Base-by-base conservation (phyloP, 768 basidiomycete species). In the Tulasnella sp. region DNA sequence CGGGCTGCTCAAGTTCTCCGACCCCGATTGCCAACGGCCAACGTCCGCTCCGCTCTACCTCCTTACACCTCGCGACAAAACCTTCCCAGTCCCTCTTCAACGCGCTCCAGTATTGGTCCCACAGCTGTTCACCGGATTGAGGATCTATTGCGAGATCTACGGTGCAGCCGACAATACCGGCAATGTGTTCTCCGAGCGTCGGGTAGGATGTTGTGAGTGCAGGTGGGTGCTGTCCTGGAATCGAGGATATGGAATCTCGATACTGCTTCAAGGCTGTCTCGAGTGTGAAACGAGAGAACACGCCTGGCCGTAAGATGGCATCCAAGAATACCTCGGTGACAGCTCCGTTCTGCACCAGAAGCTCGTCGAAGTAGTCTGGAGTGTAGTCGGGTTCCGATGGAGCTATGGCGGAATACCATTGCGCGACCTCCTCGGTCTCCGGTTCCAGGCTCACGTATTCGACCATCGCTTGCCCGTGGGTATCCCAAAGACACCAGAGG, bases 51-150 rank as follows among this genome's bases (percentile, higher is more conserved):
- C 93, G 91, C 84, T 98, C 96, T n/a, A 96, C 87, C 80, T 95
- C 94, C 75, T 93, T 89, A 82, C 94, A 96, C 77, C 94, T 89
- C 10, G 96, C 92, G 79, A 96, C 90, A 82, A 98, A 96, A 3
- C 96, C 95, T 82, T 98, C 93, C 96, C 97, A 99, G 81, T 98
- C 96, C 70, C 93, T 86, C 83, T 94, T 96, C 81, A 98, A 84
- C 0, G 92, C 90, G 81, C 89, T 92, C 90, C 93, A 92, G 82
- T 94, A 95, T 67, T 90, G 91, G 69, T 90, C 89, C 82, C 94
- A 87, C 80, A 92, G 90, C 70, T 90, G 87, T 48, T 91, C 91
- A 20, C 95, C 95, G 3, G 93, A 95, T 79, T 92, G 90, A 0
- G 91, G 87, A 82, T 93, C 92, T 57, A 88, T 87, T 80, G 89